Percentiles rank a stretch among this genome's conserved stretches.
These are phyloP conservation scores for Salix exigua DNA, from an alignment of 345 rosid genomes.

Conservation along the genomic window DNA sequence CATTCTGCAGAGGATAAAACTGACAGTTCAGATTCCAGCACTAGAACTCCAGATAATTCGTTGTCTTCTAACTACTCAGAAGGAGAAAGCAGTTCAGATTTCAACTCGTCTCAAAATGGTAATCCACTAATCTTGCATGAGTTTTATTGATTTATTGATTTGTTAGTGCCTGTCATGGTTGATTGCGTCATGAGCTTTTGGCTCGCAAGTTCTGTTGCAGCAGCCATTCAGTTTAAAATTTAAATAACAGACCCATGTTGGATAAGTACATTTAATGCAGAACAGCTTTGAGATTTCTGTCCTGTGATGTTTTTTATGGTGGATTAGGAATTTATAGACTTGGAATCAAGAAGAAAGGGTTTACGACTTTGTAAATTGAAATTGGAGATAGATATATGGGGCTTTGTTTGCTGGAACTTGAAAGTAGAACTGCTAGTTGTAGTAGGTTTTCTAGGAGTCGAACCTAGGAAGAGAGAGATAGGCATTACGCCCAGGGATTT, in stretches of 20 bases:
- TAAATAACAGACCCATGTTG: too few species aligned
- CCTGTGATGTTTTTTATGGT: too few species aligned
- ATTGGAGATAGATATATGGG: too few species aligned
- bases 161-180: conserved; percentile 12
- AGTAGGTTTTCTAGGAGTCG: background rate
- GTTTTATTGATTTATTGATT: background rate
- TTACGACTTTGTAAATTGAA: too few species aligned
- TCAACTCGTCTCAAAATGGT: conserved; percentile 47
- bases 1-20: conserved; percentile 31
- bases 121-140: conserved; percentile 7
- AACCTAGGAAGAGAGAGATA: background rate
- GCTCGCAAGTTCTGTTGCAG: background rate
- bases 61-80: conserved; percentile 42
- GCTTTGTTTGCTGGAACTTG: too few species aligned
- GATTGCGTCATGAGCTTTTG: conserved; percentile 6
- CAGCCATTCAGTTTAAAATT: too few species aligned
- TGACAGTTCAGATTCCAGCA: conserved; percentile 45
- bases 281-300: too few species aligned
- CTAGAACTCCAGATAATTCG: conserved; percentile 52
- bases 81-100: conserved; percentile 45
- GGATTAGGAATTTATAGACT: too few species aligned
- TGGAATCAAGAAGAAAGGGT: too few species aligned
- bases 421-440: too few species aligned
- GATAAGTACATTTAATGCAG: too few species aligned
- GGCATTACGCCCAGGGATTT: too few species aligned